Evolutionary conservation across 257 asterid genomes (phyloP).

Genomic region (Jasminum sambac): DNA sequence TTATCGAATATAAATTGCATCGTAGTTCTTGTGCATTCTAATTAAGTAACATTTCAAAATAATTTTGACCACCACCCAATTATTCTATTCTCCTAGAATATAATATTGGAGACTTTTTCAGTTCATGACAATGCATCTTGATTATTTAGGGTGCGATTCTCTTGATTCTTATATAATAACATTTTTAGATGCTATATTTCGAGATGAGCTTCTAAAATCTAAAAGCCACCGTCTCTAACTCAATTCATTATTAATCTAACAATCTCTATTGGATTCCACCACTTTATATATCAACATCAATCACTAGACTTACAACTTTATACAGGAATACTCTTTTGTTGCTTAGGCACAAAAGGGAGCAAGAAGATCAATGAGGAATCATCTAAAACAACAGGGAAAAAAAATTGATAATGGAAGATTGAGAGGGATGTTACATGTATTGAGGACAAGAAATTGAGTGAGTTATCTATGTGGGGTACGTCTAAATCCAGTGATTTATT

Average conservation of each 20-base stretch:
- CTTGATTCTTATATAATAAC: no score
- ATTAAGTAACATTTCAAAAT: no score
- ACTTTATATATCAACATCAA: background rate
- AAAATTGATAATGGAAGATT: background rate
- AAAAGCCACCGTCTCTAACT: background rate
- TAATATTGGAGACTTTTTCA: no score
- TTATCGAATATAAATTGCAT: no score
- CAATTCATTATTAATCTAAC: background rate
- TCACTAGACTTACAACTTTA: background rate
- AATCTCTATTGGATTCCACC: background rate
- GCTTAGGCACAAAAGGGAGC: background rate
- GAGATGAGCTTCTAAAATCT: no score
- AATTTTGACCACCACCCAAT: background rate
- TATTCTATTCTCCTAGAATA: no score
- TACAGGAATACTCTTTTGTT: background rate
- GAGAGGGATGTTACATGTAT: slow-evolving; percentile 11
- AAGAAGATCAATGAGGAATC: background rate
- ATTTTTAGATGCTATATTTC: no score
- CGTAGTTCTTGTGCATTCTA: background rate
- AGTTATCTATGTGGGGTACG: slow-evolving; percentile 20
- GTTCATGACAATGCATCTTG: no score
- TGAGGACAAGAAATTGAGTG: slow-evolving; percentile 5
- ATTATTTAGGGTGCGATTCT: no score
- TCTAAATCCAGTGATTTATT: slow-evolving; percentile 3
- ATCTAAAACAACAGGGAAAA: background rate